phyloP scores from a whole-genome alignment of 345 rosid species.

The Moringa oleifera region DNA sequence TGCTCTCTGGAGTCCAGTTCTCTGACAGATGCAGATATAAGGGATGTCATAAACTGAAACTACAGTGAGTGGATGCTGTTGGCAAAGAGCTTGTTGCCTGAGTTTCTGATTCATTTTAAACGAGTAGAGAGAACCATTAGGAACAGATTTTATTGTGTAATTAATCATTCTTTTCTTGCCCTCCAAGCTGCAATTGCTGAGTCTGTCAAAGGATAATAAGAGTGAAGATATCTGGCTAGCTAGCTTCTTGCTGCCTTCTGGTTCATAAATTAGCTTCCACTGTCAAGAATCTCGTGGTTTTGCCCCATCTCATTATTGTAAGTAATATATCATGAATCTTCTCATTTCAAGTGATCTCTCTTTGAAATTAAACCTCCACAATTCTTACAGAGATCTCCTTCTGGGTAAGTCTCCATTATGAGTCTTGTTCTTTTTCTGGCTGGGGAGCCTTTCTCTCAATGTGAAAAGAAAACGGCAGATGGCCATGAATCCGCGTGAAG shows the following conservation, averaged over 20 bases:
- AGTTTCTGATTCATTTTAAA: slow-evolving; percentile 25
- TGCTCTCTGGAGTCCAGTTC: too few relatives aligned
- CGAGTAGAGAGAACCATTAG: slow-evolving; percentile 10
- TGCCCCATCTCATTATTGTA: slow-evolving; percentile 5
- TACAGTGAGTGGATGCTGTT: slow-evolving; percentile 1
- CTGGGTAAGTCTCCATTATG: too few relatives aligned
- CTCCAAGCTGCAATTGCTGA: slow-evolving; percentile 20
- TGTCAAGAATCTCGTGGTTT: not conserved
- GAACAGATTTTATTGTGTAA: slow-evolving; percentile 12
- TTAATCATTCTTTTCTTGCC: slow-evolving; percentile 30
- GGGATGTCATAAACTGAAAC: too few relatives aligned
- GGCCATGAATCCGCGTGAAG: not conserved
- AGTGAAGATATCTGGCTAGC: slow-evolving; percentile 14
- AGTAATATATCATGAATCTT: not conserved
- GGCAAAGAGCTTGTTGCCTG: slow-evolving; percentile 8
- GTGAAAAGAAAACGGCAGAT: too few relatives aligned
- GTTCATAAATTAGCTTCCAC: not conserved
- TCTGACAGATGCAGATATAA: too few relatives aligned
- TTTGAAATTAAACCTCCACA: too few relatives aligned
- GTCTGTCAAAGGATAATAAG: slow-evolving; percentile 4
- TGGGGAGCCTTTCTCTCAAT: too few relatives aligned
- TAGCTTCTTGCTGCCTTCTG: not conserved
- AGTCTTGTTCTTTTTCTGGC: too few relatives aligned
- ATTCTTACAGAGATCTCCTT: not conserved
- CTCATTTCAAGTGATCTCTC: not conserved